Evolutionary conservation across 805 yeast species (phyloP), one percentile per base, ranked within the genome.

Genomic region (Tetrapisispora iriomotensis): DNA sequence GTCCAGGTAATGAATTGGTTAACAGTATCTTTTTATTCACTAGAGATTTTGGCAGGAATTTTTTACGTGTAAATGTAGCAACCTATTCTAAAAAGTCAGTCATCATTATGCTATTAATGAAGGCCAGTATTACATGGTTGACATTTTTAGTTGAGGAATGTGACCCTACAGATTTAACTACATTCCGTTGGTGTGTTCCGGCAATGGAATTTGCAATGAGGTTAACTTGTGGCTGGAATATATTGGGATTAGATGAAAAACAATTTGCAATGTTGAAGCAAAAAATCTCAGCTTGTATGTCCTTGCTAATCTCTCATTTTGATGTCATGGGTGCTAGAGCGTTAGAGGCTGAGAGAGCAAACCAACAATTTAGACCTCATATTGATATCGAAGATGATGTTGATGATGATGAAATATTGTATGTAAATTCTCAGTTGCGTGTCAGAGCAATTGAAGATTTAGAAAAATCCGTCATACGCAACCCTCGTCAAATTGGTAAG

Each of bases 261-360:
- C 87, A 85, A 51, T 92, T 88, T 54, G 64, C 72, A 41, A 62
- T 70, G 28, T 65, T 92, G 46, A 79, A 87, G 49, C 70, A 75
- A 37, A 86, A 85, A 54, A 95, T 92, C 34, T 94, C 96, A 1
- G 83, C 94, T 1, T 87, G 96, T 62, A 85, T 92, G 87, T 79
- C 96, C 1, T 66, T 92, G 37, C 67, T 92, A 43, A 90, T 92
- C 45, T 85, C 96, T 0, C 97, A 92, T 63, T 92, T 92, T 54
- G 98, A 92, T 62, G 87, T 92, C 38, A 92, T 90, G 96, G 97
- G 97, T 36, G 96, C 96, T 0, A 72, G 97, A 53, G 82, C 95
- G 1, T 45, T 74, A 58, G 62, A 71, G 65, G 77, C 75, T 38
- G 79, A 72, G 49, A 67, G 73, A 36, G 52, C 46, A 34, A 48